Conservation (phyloP, 1,284 basidiomycete genomes). For the Butyriboletus appendiculatus region DNA sequence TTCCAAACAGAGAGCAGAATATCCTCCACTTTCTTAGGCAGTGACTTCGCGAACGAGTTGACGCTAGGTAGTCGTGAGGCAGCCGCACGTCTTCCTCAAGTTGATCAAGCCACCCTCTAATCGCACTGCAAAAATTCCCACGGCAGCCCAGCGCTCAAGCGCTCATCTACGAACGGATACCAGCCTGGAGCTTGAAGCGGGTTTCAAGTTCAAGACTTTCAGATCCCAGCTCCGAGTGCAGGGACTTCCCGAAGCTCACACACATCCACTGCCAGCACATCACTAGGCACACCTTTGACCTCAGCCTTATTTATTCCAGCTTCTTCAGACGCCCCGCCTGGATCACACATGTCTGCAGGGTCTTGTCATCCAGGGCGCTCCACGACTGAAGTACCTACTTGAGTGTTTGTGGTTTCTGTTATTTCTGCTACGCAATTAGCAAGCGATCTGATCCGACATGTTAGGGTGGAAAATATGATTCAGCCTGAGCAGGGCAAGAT, state of each 20-base stretch:
- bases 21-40: not conserved
- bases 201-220: not conserved
- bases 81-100: not conserved
- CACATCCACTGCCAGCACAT: not conserved
- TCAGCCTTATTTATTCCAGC: not conserved
- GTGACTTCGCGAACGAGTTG: not conserved
- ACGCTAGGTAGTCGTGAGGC: not conserved
- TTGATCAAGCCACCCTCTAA: not conserved
- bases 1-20: not conserved
- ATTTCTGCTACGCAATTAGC: not conserved
- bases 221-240: not conserved
- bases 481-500: not conserved
- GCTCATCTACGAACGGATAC: not conserved
- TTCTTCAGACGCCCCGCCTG: constrained; percentile 9
- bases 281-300: constrained; percentile 6
- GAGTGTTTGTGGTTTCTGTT: not conserved
- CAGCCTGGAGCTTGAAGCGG: not conserved
- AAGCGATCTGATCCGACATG: constrained; percentile 10
- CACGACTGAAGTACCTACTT: not conserved
- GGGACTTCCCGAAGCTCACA: not conserved
- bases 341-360: constrained; percentile 18
- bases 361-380: not conserved
- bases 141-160: no score
- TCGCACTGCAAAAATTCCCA: not conserved
- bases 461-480: not conserved